phyloP scores from a whole-genome alignment of 2,329 filamentous ascomycete genomes.

The Diaporthe sp. region DNA sequence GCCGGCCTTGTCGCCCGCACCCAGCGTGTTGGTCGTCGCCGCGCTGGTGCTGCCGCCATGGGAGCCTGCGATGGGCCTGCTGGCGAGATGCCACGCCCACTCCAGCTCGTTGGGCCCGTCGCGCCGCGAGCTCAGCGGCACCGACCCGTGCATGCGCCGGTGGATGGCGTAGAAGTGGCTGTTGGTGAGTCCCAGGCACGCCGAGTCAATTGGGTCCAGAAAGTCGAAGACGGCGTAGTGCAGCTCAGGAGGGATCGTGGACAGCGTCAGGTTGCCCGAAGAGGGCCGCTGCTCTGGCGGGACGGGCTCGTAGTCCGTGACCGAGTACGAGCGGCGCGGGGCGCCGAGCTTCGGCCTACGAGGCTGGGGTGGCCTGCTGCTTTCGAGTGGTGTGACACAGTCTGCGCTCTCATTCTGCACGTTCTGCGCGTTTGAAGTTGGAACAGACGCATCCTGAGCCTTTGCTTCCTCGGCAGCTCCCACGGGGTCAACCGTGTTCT shows the following conservation, averaged over 20 bases:
- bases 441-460: constrained; percentile 4
- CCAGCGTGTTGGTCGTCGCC: constrained; percentile 33
- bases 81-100: constrained; percentile 73
- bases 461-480: neutral
- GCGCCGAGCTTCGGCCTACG: constrained; percentile 56
- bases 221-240: constrained; percentile 73
- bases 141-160: constrained; percentile 66
- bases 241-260: constrained; percentile 70
- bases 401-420: constrained; percentile 42
- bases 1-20: constrained; percentile 44
- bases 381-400: constrained; percentile 41
- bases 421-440: constrained; percentile 15
- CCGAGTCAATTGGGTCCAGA: constrained; percentile 75
- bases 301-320: constrained; percentile 72
- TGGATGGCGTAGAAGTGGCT: constrained; percentile 72
- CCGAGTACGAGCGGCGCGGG: constrained; percentile 70
- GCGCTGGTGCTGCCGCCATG: constrained; percentile 30
- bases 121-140: constrained; percentile 70
- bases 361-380: constrained; percentile 40
- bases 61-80: constrained; percentile 50
- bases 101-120: constrained; percentile 74
- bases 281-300: constrained; percentile 62
- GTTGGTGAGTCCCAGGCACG: constrained; percentile 72
- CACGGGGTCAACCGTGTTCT: neutral
- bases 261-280: constrained; percentile 59